phyloP scores from a whole-genome alignment of 1,139 yeast genomes.

The Martiniozyma asiatica region DNA sequence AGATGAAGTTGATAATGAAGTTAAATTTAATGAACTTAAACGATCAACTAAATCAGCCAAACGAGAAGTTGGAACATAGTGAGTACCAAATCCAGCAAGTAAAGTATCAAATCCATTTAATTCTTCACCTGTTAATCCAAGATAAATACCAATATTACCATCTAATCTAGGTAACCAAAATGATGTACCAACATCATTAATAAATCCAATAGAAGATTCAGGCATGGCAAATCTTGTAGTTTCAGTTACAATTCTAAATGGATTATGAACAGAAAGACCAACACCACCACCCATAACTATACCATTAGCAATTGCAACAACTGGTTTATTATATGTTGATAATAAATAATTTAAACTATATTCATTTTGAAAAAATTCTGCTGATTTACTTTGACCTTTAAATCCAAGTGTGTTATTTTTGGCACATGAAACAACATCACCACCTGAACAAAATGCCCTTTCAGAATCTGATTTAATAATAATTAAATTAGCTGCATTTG shows the following conservation, averaged over 20 bases:
- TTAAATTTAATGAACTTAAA: slow-evolving; percentile 44
- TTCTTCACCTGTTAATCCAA: slow-evolving; percentile 78
- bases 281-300: slow-evolving; percentile 99
- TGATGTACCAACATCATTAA: slow-evolving; percentile 93
- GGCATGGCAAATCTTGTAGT: slow-evolving; percentile 93
- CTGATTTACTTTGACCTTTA: slow-evolving; percentile 42
- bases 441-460: slow-evolving; percentile 77
- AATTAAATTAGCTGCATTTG: slow-evolving; percentile 50
- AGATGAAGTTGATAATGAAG: slow-evolving; percentile 13
- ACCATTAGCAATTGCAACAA: slow-evolving; percentile 77
- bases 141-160: slow-evolving; percentile 71
- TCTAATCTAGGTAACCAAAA: slow-evolving; percentile 78
- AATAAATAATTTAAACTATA: slow-evolving; percentile 71
- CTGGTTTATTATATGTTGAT: slow-evolving; percentile 76
- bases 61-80: slow-evolving; percentile 61
- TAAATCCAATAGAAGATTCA: slow-evolving; percentile 92
- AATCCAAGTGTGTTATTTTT: slow-evolving; percentile 31
- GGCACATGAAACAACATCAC: slow-evolving; percentile 80
- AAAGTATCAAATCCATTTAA: slow-evolving; percentile 71
- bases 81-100: slow-evolving; percentile 81
- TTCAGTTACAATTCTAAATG: slow-evolving; percentile 87
- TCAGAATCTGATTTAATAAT: slow-evolving; percentile 59
- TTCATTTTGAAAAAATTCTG: slow-evolving; percentile 66
- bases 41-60: slow-evolving; percentile 52
- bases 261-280: slow-evolving; percentile 85